Base-by-base conservation (phyloP, 2,329 filamentous ascomycete genomes). In the Shiraia sp. region DNA sequence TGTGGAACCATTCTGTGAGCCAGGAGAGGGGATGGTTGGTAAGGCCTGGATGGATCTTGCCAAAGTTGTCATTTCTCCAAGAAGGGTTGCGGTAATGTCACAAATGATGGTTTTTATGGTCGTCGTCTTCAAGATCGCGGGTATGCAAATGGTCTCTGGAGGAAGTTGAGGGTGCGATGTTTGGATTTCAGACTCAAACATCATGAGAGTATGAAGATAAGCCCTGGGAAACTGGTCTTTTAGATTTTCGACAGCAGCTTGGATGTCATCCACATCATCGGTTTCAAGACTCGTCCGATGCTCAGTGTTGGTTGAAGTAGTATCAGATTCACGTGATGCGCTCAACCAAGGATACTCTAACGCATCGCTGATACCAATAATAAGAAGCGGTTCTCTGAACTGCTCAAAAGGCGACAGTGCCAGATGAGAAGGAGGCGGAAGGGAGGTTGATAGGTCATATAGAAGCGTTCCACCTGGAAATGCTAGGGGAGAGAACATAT, bases 401-500 rank as follows among this genome's bases (percentile, higher is more conserved):
- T 92, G 76, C 67, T 99, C 93, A 74, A 96, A 96, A 1, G 93
- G 91, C 26, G 87, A 87, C 28, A 95, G 74, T 14, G 88, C 80
- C 30, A 89, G 76, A 64, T 95, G 89, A 23, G 88, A 89, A 23
- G 84, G 79, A n/a, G 88, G 84, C 16, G 90, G 87, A 40, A 87
- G 77, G 60, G 90, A 86, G 47, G 88, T 90, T 43, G 87, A 85
- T 49, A 96, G 80, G 66, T 96, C 87, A 77, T 93, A 96, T 59
- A 96, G 79, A 47, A 97, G 86, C 61, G 85, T 84, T 47, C 92
- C 92, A 55, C 85, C 81, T 9, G 90, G 90, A 69, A 93, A 96
- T 10, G 87, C 88, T 60, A 93, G 75, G 28, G 92, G 92, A 44
- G 90, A 95, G 72, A 97, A 96, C 85, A 93, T 91, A 71, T 90